Conservation (phyloP, 768 basidiomycete species). For the Mycena albidolilacea region DNA sequence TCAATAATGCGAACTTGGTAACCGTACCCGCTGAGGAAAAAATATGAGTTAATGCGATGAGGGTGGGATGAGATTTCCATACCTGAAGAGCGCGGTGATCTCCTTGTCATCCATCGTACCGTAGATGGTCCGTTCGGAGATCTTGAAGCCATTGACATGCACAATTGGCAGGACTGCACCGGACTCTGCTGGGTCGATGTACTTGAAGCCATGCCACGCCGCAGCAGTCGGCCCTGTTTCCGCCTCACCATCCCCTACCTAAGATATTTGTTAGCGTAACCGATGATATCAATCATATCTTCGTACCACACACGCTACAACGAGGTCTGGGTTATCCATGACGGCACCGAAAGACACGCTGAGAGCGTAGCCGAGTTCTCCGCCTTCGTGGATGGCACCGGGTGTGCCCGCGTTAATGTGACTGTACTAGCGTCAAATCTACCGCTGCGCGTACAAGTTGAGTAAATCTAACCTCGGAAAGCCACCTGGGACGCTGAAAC, state of each 20-base stretch:
- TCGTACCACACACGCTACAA: slow-evolving; percentile 76
- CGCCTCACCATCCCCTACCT: slow-evolving; percentile 89
- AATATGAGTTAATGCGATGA: slow-evolving; percentile 19
- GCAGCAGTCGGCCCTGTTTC: slow-evolving; percentile 86
- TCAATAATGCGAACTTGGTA: slow-evolving; percentile 91
- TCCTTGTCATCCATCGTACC: slow-evolving; percentile 95
- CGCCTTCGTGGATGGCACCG: slow-evolving; percentile 93
- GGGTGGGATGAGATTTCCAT: slow-evolving; percentile 36
- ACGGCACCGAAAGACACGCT: slow-evolving; percentile 89
- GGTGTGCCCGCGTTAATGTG: slow-evolving; percentile 90
- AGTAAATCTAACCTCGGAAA: slow-evolving; percentile 74
- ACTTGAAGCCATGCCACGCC: slow-evolving; percentile 92
- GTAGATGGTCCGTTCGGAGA: slow-evolving; percentile 90
- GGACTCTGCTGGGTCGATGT: slow-evolving; percentile 90
- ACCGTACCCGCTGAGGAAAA: slow-evolving; percentile 75
- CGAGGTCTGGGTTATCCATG: slow-evolving; percentile 92
- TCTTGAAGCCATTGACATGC: slow-evolving; percentile 92
- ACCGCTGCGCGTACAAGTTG: neutral
- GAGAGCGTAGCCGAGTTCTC: slow-evolving; percentile 91
- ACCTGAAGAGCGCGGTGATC: slow-evolving; percentile 82
- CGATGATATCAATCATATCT: neutral
- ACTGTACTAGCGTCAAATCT: slow-evolving; percentile 47
- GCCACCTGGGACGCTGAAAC: slow-evolving; percentile 88
- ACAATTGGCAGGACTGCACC: slow-evolving; percentile 94
- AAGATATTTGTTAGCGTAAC: neutral